Evolutionary conservation across 202 grass and related monocot genomes (phyloP).

Genomic region (Elaeis oleifera): DNA sequence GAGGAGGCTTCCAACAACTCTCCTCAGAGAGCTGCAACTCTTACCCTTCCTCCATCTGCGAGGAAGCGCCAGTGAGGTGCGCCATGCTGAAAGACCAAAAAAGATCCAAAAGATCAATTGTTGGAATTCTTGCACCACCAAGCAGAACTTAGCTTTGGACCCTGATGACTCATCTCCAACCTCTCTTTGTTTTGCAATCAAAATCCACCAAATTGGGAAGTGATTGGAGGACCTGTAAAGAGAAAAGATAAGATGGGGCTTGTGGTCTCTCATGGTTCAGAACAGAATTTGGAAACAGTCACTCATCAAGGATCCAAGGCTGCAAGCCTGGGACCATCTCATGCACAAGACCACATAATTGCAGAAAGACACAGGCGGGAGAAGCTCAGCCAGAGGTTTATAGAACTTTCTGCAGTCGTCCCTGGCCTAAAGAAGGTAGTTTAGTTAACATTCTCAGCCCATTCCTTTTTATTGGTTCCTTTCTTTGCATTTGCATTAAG

Average conservation of each 20-base stretch:
- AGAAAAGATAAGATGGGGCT: background rate
- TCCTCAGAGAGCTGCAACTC: constrained; percentile 10
- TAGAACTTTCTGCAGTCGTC: background rate
- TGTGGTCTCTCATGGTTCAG: no score
- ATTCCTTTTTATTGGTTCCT: background rate
- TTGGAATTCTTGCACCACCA: constrained; percentile 3
- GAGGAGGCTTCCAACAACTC: constrained; percentile 5
- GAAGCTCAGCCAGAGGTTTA: constrained; percentile 8
- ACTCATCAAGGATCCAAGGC: no score
- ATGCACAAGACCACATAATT: background rate
- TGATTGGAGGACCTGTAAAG: background rate
- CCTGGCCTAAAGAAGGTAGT: constrained; percentile 6
- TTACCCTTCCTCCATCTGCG: background rate
- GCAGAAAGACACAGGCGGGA: constrained; percentile 1
- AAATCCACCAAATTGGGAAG: background rate
- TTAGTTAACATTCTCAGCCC: background rate
- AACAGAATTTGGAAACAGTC: no score
- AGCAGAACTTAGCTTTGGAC: background rate
- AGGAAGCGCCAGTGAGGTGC: background rate
- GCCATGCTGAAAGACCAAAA: background rate
- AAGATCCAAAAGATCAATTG: background rate
- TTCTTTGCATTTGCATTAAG: no score
- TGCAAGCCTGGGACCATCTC: background rate
- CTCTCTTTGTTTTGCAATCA: constrained; percentile 15
- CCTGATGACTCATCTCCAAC: background rate